These are phyloP conservation scores for Pistacia vera DNA, from an alignment of 345 rosid species.

Conservation along the genomic window DNA sequence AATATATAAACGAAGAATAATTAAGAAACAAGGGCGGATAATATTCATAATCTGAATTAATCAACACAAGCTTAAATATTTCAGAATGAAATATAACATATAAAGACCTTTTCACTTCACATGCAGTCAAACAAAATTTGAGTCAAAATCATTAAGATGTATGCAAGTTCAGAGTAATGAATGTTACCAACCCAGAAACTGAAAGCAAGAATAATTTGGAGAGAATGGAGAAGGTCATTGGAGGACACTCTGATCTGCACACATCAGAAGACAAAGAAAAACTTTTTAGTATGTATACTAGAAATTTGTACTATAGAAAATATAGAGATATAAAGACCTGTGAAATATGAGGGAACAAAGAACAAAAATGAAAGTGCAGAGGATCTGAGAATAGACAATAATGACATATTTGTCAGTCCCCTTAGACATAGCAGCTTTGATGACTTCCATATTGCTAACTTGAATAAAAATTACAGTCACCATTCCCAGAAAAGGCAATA, in stretches of 20 bases:
- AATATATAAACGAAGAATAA: not conserved
- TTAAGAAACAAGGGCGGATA: not conserved
- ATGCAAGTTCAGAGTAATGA: too few relatives aligned
- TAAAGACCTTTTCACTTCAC: too few relatives aligned
- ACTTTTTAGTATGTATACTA: not conserved
- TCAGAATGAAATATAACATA: too few relatives aligned
- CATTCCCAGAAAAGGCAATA: slow-evolving; percentile 43
- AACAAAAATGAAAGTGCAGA: slow-evolving; percentile 47
- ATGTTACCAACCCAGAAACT: slow-evolving; percentile 37
- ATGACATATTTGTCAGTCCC: slow-evolving; percentile 51
- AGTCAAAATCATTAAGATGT: not conserved
- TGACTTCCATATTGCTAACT: slow-evolving; percentile 31
- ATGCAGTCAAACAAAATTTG: not conserved
- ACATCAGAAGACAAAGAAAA: not conserved
- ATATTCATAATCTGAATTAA: not conserved
- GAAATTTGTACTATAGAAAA: not conserved
- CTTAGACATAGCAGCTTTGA: slow-evolving; percentile 46
- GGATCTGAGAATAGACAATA: slow-evolving; percentile 40
- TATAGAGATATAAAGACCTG: slow-evolving; percentile 26
- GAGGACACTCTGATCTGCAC: slow-evolving; percentile 35
- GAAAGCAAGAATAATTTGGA: slow-evolving; percentile 47
- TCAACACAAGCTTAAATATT: not conserved
- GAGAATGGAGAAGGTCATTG: slow-evolving; percentile 30
- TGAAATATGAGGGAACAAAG: slow-evolving; percentile 44
- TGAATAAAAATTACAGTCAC: slow-evolving; percentile 36